Percentiles rank a stretch among this genome's conserved stretches.
Evolutionary conservation across 2,329 filamentous ascomycete genomes (phyloP).

Genomic region (Nakataea oryzae): DNA sequence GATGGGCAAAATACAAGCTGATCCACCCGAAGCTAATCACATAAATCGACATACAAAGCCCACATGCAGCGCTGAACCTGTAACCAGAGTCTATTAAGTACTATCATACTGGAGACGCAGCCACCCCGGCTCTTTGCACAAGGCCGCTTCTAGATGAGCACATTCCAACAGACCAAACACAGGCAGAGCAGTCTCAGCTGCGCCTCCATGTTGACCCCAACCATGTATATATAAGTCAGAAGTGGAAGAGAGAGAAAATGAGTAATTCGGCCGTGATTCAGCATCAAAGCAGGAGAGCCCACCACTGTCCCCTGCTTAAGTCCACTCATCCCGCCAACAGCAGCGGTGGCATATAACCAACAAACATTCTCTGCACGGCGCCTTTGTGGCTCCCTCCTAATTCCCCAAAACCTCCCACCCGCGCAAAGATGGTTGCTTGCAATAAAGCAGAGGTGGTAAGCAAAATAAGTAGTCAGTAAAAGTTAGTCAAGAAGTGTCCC

Average conservation of each 20-base stretch:
- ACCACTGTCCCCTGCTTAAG: background rate
- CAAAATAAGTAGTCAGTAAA: background rate
- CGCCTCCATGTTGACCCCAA: background rate
- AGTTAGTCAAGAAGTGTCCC: background rate
- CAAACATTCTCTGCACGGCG: background rate
- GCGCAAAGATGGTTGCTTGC: background rate
- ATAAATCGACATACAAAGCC: background rate
- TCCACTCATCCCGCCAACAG: background rate
- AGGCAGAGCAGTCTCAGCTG: background rate
- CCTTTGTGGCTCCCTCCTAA: background rate
- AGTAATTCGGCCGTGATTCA: background rate
- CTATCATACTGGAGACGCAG: background rate
- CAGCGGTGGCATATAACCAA: background rate
- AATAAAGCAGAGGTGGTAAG: background rate
- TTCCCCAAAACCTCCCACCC: background rate
- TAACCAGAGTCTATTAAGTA: slow-evolving; percentile 4
- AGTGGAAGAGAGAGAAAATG: background rate
- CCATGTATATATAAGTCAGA: background rate
- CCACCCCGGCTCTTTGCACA: background rate
- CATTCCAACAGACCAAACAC: background rate
- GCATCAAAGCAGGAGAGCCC: background rate
- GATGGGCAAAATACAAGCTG: too few species aligned
- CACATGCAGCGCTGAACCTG: background rate
- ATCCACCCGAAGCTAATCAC: too few species aligned
- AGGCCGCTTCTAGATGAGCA: background rate